Evolutionary conservation across 1,139 yeast genomes (phyloP).

Genomic region (Casaregolazyma lundiana): DNA sequence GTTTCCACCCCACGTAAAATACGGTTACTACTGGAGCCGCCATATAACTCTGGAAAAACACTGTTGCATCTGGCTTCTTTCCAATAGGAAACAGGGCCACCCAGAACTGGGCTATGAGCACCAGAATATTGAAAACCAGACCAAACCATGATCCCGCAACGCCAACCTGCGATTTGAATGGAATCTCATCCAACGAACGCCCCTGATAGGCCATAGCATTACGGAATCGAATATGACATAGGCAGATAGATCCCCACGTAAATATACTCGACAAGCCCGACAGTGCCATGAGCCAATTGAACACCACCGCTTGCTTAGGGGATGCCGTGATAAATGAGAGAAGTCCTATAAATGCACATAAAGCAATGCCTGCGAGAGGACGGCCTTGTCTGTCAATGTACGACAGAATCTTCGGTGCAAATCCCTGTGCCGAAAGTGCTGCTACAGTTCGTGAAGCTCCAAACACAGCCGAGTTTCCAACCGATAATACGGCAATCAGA

Average conservation of each 20-base stretch:
- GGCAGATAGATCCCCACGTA: constrained; percentile 75
- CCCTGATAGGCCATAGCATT: constrained; percentile 65
- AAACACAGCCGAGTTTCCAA: constrained; percentile 71
- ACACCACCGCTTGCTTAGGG: constrained; percentile 62
- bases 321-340: constrained; percentile 68
- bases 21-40: constrained; percentile 49
- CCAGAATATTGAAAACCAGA: constrained; percentile 52
- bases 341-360: constrained; percentile 58
- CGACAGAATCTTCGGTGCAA: constrained; percentile 67
- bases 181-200: constrained; percentile 58
- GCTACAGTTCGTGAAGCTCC: constrained; percentile 79
- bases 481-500: constrained; percentile 63
- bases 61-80: constrained; percentile 33
- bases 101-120: constrained; percentile 79
- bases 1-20: constrained; percentile 49
- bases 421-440: constrained; percentile 76
- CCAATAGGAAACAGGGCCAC: constrained; percentile 64
- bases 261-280: constrained; percentile 77
- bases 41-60: constrained; percentile 51
- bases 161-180: constrained; percentile 69
- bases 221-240: constrained; percentile 77
- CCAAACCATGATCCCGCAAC: constrained; percentile 68
- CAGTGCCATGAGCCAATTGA: constrained; percentile 74
- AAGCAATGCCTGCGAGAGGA: constrained; percentile 62
- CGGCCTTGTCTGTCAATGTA: constrained; percentile 74